A percentile compares a stretch with the other conserved stretches of the same genome.
Conservation (phyloP, 441 rosid species). For the Gossypium schwendimanii region DNA sequence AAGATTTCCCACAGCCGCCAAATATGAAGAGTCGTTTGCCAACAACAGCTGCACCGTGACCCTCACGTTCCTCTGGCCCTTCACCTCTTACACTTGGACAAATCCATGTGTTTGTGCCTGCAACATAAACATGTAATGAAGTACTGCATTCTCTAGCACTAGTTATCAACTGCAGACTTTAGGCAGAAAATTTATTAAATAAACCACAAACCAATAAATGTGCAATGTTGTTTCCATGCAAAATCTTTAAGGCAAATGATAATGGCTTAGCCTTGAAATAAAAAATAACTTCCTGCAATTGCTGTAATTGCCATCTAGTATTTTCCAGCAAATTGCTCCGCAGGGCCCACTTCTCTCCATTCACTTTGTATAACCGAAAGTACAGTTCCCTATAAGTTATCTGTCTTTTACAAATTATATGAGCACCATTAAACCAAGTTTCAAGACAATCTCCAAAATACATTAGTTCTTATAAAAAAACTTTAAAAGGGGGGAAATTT, state of each 20-base stretch:
- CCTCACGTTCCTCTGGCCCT: conserved; percentile 86
- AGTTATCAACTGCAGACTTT: not conserved
- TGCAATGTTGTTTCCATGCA: too few relatives aligned
- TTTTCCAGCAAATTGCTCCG: not conserved
- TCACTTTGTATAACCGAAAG: not conserved
- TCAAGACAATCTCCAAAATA: not conserved
- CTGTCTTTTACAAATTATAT: not conserved
- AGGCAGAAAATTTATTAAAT: not conserved
- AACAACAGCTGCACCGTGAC: conserved; percentile 84
- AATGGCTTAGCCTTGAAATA: not conserved
- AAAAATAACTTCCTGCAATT: not conserved
- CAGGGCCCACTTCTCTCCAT: not conserved
- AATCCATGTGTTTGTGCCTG: conserved; percentile 83
- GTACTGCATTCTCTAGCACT: not conserved
- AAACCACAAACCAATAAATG: not conserved
- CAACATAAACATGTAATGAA: not conserved
- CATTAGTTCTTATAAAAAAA: not conserved
- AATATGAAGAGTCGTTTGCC: conserved; percentile 80
- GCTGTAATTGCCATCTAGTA: not conserved
- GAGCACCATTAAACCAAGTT: not conserved
- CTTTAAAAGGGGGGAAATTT: not conserved
- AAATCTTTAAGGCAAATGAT: not conserved
- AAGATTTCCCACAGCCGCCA: conserved; percentile 89
- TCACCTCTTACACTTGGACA: conserved; percentile 83
- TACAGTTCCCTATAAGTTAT: not conserved